Conservation (phyloP, 2,329 filamentous ascomycete species). For the Cladosporium halotolerans region DNA sequence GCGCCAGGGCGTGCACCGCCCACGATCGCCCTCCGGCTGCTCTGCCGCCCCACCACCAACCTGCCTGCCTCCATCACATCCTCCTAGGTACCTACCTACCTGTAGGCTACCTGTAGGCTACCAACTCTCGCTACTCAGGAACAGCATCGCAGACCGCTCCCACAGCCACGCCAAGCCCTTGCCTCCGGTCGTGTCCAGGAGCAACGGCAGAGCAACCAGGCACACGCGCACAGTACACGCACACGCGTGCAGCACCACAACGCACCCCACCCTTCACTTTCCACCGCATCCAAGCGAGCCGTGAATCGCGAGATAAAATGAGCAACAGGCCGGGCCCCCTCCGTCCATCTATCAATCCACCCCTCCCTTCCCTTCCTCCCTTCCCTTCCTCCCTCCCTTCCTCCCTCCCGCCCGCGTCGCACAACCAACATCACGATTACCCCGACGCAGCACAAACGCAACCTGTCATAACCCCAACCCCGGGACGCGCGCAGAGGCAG, state of each 20-base stretch:
- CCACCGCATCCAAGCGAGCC: slow-evolving; percentile 11
- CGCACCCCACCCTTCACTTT: not conserved
- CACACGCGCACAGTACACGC: too few relatives aligned
- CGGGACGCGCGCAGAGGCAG: not conserved
- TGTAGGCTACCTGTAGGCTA: too few relatives aligned
- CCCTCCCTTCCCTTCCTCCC: not conserved
- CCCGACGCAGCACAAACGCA: not conserved
- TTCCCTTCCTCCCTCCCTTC: not conserved
- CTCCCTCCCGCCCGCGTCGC: not conserved
- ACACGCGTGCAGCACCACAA: too few relatives aligned
- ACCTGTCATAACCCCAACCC: slow-evolving; percentile 10
- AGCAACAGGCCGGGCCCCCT: too few relatives aligned
- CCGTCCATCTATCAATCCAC: not conserved
- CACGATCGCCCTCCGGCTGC: too few relatives aligned
- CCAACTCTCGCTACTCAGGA: too few relatives aligned
- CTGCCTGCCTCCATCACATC: too few relatives aligned
- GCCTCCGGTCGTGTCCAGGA: not conserved
- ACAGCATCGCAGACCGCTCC: not conserved
- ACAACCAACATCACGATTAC: not conserved
- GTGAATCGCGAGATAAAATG: not conserved
- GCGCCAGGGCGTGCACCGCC: too few relatives aligned
- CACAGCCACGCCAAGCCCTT: not conserved
- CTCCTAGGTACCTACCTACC: too few relatives aligned
- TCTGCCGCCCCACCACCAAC: too few relatives aligned
- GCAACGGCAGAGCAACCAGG: too few relatives aligned